A percentile compares a stretch with the other conserved stretches of the same genome.
These are phyloP conservation scores for Tetrapisispora taiwanensis DNA, from an alignment of 805 yeast species.

Conservation along the genomic window DNA sequence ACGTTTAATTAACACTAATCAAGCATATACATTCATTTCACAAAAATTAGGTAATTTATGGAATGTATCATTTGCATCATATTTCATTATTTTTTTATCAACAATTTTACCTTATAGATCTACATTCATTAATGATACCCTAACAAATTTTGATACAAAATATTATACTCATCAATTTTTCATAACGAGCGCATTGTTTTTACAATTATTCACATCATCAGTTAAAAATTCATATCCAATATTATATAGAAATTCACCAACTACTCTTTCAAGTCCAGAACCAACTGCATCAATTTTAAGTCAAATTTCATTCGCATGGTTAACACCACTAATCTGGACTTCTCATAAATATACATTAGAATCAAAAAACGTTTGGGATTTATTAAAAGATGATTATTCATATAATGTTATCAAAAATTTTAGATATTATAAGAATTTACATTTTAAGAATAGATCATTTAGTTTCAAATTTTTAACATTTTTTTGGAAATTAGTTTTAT, in stretches of 20 bases:
- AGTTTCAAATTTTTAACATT: constrained; percentile 51
- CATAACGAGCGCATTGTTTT: constrained; percentile 34
- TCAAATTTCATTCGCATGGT: constrained; percentile 65
- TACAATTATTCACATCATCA: constrained; percentile 44
- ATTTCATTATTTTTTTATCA: constrained; percentile 37
- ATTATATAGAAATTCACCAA: constrained; percentile 37
- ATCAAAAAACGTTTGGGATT: constrained; percentile 71
- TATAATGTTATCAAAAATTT: constrained; percentile 55
- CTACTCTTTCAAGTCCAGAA: constrained; percentile 66
- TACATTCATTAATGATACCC: constrained; percentile 37
- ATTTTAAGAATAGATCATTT: constrained; percentile 33
- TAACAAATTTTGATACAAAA: constrained; percentile 11
- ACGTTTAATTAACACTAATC: constrained; percentile 29
- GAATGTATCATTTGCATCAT: constrained; percentile 46
- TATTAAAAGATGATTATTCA: constrained; percentile 72
- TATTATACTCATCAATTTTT: constrained; percentile 43
- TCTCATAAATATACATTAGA: constrained; percentile 51
- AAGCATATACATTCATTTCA: constrained; percentile 15
- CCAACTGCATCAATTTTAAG: constrained; percentile 50
- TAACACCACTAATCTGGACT: constrained; percentile 55
- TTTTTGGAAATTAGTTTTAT: constrained; percentile 48
- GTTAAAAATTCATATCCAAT: constrained; percentile 58
- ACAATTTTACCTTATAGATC: constrained; percentile 47
- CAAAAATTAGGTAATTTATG: constrained; percentile 47
- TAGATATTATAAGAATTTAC: constrained; percentile 28